These are phyloP conservation scores for Cordyceps farinosa DNA, from an alignment of 2,329 filamentous ascomycete species.

Conservation along the genomic window DNA sequence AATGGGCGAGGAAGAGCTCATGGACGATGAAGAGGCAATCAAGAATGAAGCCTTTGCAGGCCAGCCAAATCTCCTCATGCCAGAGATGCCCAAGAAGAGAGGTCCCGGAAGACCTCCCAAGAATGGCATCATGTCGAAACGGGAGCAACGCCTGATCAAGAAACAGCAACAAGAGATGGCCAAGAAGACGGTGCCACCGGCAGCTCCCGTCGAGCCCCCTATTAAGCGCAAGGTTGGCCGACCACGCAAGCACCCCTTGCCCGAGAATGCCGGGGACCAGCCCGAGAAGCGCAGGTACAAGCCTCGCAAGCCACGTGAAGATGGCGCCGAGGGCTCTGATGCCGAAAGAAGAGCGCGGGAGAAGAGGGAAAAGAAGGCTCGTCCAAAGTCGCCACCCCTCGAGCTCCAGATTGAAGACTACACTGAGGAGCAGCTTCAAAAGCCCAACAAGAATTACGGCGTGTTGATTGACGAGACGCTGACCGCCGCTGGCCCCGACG, in stretches of 20 bases:
- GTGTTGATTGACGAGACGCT: constrained; percentile 59
- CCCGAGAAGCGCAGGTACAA: constrained; percentile 66
- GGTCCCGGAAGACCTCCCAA: constrained; percentile 79
- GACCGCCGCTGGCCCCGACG: constrained; percentile 49
- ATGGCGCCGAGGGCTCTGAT: constrained; percentile 53
- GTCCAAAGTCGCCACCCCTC: constrained; percentile 58
- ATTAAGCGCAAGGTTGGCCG: constrained; percentile 63
- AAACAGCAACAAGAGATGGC: constrained; percentile 49
- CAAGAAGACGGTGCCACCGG: constrained; percentile 49
- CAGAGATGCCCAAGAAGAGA: constrained; percentile 59
- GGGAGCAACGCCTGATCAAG: constrained; percentile 63
- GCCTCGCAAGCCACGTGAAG: constrained; percentile 56
- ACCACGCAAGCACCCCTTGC: constrained; percentile 59
- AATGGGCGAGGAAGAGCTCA: constrained; percentile 27
- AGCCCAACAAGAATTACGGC: constrained; percentile 61
- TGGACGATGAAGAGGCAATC: constrained; percentile 27
- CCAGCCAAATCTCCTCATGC: constrained; percentile 34
- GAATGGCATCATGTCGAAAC: constrained; percentile 79
- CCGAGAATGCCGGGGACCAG: constrained; percentile 51
- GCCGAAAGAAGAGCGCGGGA: constrained; percentile 53
- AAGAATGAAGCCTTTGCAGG: constrained; percentile 30
- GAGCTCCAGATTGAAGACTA: constrained; percentile 54
- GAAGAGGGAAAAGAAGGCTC: constrained; percentile 57
- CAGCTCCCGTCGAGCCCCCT: constrained; percentile 46
- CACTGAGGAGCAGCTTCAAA: constrained; percentile 55